These are phyloP conservation scores for Oryza brachyantha DNA, from an alignment of 176 grass and related monocot species.

Conservation along the genomic window DNA sequence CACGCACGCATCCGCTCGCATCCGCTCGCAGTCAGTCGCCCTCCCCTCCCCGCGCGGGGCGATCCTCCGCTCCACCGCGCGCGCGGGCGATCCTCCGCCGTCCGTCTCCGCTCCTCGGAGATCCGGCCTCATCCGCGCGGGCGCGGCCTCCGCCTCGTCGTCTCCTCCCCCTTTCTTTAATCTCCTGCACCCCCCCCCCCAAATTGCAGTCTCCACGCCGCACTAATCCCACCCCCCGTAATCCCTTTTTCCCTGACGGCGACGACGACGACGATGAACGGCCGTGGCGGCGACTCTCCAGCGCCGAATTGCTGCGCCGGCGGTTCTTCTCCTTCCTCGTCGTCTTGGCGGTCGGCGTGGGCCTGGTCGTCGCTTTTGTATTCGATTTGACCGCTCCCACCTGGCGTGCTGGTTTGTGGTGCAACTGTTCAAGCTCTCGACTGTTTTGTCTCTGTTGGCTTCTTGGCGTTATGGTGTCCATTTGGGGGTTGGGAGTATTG, in stretches of 20 bases:
- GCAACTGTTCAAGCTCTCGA: not conserved
- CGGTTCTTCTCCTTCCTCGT: not conserved
- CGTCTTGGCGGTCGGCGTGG: not conserved
- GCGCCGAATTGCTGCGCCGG: constrained; percentile 4
- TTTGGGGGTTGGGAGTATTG: not conserved
- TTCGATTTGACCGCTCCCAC: constrained; percentile 18
- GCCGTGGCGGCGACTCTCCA: not conserved
- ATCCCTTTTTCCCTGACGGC: constrained; percentile 21
- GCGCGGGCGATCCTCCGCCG: constrained; percentile 35
- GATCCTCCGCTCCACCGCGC: constrained; percentile 26
- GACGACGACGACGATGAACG: constrained; percentile 20
- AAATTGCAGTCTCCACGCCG: constrained; percentile 22
- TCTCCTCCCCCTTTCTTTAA: constrained; percentile 35
- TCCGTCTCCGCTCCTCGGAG: constrained; percentile 22
- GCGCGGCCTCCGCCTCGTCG: not conserved
- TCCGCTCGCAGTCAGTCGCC: too few species aligned
- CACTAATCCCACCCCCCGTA: constrained; percentile 22
- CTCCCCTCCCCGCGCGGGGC: too few species aligned
- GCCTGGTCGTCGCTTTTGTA: not conserved
- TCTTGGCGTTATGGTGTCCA: constrained; percentile 13
- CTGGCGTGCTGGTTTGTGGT: not conserved
- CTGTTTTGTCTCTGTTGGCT: not conserved
- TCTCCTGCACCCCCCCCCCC: not conserved
- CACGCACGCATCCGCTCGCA: not conserved
- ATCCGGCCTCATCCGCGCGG: constrained; percentile 41